Evolutionary conservation across 306 rosid genomes (phyloP).

Genomic region (Luffa aegyptiaca): DNA sequence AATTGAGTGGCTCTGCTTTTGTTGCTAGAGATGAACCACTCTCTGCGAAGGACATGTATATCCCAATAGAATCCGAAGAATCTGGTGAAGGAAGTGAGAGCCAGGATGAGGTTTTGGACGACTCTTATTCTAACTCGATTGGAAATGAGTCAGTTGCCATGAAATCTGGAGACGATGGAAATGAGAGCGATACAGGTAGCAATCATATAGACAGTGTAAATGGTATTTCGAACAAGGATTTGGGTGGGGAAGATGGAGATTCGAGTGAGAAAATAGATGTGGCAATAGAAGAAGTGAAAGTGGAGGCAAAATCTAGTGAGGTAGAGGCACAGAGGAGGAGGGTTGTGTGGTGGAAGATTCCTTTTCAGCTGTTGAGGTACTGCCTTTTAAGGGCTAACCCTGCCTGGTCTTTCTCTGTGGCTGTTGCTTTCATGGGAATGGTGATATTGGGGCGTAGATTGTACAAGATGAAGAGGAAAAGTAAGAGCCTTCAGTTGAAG

Average conservation of each 20-base stretch:
- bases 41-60: neutral
- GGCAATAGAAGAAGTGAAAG: slow-evolving; percentile 18
- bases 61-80: slow-evolving; percentile 15
- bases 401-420: slow-evolving; percentile 67
- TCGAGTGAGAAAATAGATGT: slow-evolving; percentile 7
- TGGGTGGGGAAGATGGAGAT: slow-evolving; percentile 10
- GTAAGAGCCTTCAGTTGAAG: slow-evolving; percentile 59
- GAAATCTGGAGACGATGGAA: slow-evolving; percentile 13
- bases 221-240: slow-evolving; percentile 8
- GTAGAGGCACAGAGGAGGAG: slow-evolving; percentile 26
- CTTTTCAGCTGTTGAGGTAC: slow-evolving; percentile 65
- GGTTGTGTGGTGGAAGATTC: slow-evolving; percentile 81
- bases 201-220: slow-evolving; percentile 14
- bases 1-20: slow-evolving; percentile 11
- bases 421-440: slow-evolving; percentile 55
- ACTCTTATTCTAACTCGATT: slow-evolving; percentile 29
- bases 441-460: slow-evolving; percentile 62
- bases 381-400: slow-evolving; percentile 58
- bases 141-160: slow-evolving; percentile 14
- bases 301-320: slow-evolving; percentile 16
- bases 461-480: slow-evolving; percentile 64
- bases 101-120: slow-evolving; percentile 14
- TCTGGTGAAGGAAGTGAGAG: slow-evolving; percentile 16
- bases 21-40: slow-evolving; percentile 12
- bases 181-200: neutral